Base-by-base conservation (phyloP, 768 basidiomycete genomes). In the Termitomyces bulborhizus region DNA sequence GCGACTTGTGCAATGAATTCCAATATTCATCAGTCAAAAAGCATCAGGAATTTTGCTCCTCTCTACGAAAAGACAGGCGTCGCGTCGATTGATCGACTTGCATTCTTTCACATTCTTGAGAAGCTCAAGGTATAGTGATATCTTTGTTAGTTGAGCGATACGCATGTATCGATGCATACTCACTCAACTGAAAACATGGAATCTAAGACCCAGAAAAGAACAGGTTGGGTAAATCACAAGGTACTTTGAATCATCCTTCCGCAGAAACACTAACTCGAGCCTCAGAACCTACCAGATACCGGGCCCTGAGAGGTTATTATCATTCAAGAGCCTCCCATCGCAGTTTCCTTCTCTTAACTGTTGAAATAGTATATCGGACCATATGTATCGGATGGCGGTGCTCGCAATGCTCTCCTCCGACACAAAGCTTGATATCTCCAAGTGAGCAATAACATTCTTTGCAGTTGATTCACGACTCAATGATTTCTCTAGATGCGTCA, bases 331-430 rank as follows among this genome's bases (percentile, higher is more conserved):
- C 21, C 46, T 8, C 37, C 29, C n/a, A n/a, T 39, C 42, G 7
- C 40, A 27, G 39, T 13, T 21, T 16, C 36, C 48, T 32, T n/a
- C 24, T 7, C 31, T 41, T 6, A 37, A 56, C 40, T 26, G n/a
- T n/a, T 40, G 31, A 26, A 26, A 18, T 57, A 93, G 90, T 60
- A 95, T 98, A 59, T 86, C 93, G 7, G 96, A 98, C 69, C 95
- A 98, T 64, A 98, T 97, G 96, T 91, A 93, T 67, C 78, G 96
- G 46, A 98, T 99, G 96, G 88, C 93, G 1, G 68, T 98, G n/a
- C 78, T 98, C 42, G 86, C 93, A 4, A 86, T 99, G 83, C 88
- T 93, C 57, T 80, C 83, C 5, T 85, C 91, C 0, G 91, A 91
- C 63, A 49, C 71, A n/a, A 76, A 74, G 0, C 77, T 93, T 7